These are phyloP conservation scores for Wickerhamomyces alni DNA, from an alignment of 805 yeast genomes.

Conservation along the genomic window DNA sequence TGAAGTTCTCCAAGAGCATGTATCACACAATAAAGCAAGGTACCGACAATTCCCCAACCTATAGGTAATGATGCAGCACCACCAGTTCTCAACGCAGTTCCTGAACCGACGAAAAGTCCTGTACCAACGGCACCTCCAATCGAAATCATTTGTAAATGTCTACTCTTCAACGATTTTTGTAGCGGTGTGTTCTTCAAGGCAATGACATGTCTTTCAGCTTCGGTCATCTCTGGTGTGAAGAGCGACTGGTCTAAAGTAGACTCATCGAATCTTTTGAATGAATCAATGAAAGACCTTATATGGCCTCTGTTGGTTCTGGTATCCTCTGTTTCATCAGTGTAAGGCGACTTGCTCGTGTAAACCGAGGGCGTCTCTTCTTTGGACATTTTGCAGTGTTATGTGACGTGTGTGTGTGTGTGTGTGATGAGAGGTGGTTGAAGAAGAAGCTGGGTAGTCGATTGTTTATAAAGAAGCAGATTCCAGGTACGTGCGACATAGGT, in stretches of 20 bases:
- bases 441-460: too few relatives aligned
- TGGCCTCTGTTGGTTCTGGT: neutral
- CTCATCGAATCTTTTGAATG: slow-evolving; percentile 25
- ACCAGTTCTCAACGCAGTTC: slow-evolving; percentile 49
- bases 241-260: slow-evolving; percentile 31
- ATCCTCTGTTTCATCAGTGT: too few relatives aligned
- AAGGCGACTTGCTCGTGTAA: too few relatives aligned
- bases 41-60: slow-evolving; percentile 47
- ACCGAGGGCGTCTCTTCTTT: too few relatives aligned
- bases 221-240: slow-evolving; percentile 31
- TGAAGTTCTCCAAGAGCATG: slow-evolving; percentile 59
- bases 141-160: slow-evolving; percentile 63
- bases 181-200: slow-evolving; percentile 52
- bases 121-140: slow-evolving; percentile 67
- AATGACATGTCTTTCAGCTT: slow-evolving; percentile 36
- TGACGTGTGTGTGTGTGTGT: too few relatives aligned
- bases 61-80: slow-evolving; percentile 63
- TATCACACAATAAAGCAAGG: slow-evolving; percentile 52
- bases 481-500: too few relatives aligned
- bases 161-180: slow-evolving; percentile 43
- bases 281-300: slow-evolving; percentile 8
- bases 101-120: slow-evolving; percentile 63
- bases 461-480: too few relatives aligned
- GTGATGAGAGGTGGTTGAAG: too few relatives aligned
- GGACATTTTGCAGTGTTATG: too few relatives aligned